Percentiles rank a stretch among this genome's conserved stretches.
These are phyloP conservation scores for Lachancea quebecensis DNA, from an alignment of 805 yeast genomes.

Conservation along the genomic window DNA sequence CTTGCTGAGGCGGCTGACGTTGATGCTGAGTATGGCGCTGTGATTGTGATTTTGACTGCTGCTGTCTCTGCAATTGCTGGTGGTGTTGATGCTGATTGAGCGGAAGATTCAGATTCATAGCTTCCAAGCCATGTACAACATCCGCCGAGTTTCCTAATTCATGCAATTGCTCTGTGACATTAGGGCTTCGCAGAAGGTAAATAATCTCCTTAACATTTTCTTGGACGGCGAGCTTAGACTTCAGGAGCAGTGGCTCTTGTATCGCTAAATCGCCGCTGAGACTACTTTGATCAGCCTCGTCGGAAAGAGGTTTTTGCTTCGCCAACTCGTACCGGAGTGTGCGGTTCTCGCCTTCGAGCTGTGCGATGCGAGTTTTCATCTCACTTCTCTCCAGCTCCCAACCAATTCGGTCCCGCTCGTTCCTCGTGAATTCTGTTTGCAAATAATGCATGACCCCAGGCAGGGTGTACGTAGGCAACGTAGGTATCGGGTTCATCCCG, in stretches of 20 bases:
- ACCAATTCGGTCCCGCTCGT: constrained; percentile 51
- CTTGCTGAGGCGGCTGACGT: not conserved
- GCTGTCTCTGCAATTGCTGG: not conserved
- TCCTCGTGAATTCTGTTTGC: constrained; percentile 55
- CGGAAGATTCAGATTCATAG: constrained; percentile 13
- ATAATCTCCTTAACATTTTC: constrained; percentile 32
- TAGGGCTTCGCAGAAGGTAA: constrained; percentile 28
- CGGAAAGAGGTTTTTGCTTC: constrained; percentile 1
- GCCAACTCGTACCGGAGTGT: constrained; percentile 26
- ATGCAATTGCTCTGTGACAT: constrained; percentile 20
- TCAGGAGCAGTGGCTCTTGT: constrained; percentile 12
- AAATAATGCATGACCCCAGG: constrained; percentile 58
- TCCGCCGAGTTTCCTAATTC: constrained; percentile 19
- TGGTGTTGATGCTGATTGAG: not conserved
- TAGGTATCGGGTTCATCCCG: constrained; percentile 2
- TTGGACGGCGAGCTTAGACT: constrained; percentile 26
- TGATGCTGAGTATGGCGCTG: not conserved
- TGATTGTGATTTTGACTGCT: not conserved
- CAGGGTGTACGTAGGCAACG: constrained; percentile 20
- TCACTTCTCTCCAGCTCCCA: constrained; percentile 59
- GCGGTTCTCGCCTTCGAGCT: constrained; percentile 47
- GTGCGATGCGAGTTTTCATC: constrained; percentile 46
- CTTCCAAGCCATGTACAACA: constrained; percentile 22
- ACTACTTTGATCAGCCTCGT: not conserved
- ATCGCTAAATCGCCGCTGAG: not conserved